These are phyloP conservation scores for Monosporozyma aquatica DNA, from an alignment of 805 yeast genomes.

Conservation along the genomic window DNA sequence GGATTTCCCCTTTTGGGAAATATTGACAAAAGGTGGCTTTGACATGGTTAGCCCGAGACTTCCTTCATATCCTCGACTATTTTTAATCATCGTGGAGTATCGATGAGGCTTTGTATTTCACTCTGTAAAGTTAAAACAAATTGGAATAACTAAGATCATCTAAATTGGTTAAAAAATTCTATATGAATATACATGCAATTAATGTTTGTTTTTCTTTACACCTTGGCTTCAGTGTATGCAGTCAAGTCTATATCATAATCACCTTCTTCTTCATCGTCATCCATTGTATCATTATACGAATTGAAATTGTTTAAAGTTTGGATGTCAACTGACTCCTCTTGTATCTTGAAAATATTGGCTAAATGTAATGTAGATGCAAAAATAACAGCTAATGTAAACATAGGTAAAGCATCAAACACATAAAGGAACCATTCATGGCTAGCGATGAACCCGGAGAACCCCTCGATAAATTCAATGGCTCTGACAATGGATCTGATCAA, in stretches of 20 bases:
- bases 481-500: constrained; percentile 30
- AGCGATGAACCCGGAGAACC: constrained; percentile 21
- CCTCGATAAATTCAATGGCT: constrained; percentile 27
- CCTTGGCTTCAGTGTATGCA: no score
- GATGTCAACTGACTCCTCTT: constrained; percentile 12
- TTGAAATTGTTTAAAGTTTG: constrained; percentile 2
- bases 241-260: background rate
- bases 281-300: background rate
- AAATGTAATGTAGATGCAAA: constrained; percentile 7
- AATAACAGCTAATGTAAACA: constrained; percentile 15
- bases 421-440: constrained; percentile 25
- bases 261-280: background rate
- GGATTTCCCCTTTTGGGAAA: no score
- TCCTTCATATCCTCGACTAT: no score
- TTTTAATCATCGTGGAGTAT: no score
- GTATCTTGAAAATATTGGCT: constrained; percentile 12
- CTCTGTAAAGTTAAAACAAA: no score
- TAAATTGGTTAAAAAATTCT: no score
- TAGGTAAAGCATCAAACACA: constrained; percentile 26
- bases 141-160: no score
- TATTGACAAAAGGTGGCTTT: no score
- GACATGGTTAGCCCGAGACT: no score
- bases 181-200: no score
- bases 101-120: no score
- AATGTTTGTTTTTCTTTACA: no score